phyloP scores from a whole-genome alignment of 805 yeast species.

The Candida patagonica region DNA sequence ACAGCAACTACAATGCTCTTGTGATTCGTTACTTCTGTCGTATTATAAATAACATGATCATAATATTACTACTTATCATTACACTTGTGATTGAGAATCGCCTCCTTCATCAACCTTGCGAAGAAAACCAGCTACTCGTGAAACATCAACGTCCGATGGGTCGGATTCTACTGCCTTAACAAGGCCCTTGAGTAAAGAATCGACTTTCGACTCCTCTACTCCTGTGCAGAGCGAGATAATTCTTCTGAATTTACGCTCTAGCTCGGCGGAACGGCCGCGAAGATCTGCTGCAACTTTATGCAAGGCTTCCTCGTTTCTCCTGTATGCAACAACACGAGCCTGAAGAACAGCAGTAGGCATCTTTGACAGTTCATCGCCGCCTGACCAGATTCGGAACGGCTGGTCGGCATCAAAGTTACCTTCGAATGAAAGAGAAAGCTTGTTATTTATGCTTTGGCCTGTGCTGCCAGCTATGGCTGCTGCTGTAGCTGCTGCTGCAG shows the following conservation, averaged over 20 bases:
- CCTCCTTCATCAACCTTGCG: conserved; percentile 34
- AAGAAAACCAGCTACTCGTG: conserved; percentile 46
- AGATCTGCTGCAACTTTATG: conserved; percentile 44
- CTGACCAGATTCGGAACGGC: conserved; percentile 60
- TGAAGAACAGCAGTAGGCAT: conserved; percentile 49
- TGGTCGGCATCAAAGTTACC: conserved; percentile 79
- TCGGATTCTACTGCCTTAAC: conserved; percentile 87
- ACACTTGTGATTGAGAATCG: conserved; percentile 1
- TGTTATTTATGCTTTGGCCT: background rate
- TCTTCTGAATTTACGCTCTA: conserved; percentile 72
- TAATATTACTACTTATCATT: background rate
- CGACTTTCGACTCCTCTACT: conserved; percentile 72
- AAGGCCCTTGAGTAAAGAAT: conserved; percentile 69
- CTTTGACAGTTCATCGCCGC: conserved; percentile 14
- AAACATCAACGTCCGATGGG: conserved; percentile 56
- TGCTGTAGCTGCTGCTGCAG: background rate
- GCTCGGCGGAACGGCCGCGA: conserved; percentile 42
- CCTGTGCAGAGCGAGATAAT: conserved; percentile 89
- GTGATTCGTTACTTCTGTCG: conserved; percentile 9
- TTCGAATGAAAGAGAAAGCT: conserved; percentile 28
- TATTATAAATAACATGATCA: background rate
- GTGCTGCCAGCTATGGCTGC: conserved; percentile 1
- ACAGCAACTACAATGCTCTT: background rate
- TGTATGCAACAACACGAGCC: conserved; percentile 77
- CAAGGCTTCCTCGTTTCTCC: conserved; percentile 53